phyloP scores from a whole-genome alignment of 768 basidiomycete genomes.

The Rhodotorula paludigena region DNA sequence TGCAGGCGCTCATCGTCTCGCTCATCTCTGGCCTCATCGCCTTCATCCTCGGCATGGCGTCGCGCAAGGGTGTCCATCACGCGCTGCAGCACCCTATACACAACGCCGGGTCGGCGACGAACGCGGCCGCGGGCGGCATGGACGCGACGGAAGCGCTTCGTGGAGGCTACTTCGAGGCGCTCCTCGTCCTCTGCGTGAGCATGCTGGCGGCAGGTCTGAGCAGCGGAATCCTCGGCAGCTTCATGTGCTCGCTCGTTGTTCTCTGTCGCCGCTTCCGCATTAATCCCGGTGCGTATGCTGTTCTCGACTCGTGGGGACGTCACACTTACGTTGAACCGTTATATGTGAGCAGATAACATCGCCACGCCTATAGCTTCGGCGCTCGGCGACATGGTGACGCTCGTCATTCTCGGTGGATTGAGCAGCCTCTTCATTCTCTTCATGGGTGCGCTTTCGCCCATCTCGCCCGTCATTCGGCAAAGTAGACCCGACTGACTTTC shows the following conservation, averaged over 20 bases:
- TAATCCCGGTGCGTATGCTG: constrained; percentile 79
- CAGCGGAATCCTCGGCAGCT: constrained; percentile 74
- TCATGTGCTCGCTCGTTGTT: constrained; percentile 82
- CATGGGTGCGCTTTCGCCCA: constrained; percentile 26
- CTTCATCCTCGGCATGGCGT: constrained; percentile 61
- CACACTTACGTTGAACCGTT: too few relatives aligned
- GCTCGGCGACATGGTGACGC: constrained; percentile 85
- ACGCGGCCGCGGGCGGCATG: background rate
- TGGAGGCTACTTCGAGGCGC: constrained; percentile 48
- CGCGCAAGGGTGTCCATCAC: constrained; percentile 37
- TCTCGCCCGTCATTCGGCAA: constrained; percentile 3
- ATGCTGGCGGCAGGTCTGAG: constrained; percentile 61
- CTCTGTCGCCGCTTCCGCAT: constrained; percentile 67
- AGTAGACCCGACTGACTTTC: background rate
- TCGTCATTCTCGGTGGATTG: constrained; percentile 67
- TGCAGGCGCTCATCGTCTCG: constrained; percentile 86
- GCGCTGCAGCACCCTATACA: constrained; percentile 29
- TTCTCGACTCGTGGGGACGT: too few relatives aligned
- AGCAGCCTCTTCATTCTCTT: constrained; percentile 34
- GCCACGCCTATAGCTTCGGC: constrained; percentile 89
- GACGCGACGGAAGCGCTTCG: constrained; percentile 16
- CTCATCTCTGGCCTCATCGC: constrained; percentile 75
- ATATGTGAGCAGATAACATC: constrained; percentile 74
- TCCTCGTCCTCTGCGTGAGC: constrained; percentile 50
- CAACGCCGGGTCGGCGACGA: constrained; percentile 3